These are phyloP conservation scores for Stentor roeselii DNA, from an alignment of 73 alveolate species.

Conservation along the genomic window DNA sequence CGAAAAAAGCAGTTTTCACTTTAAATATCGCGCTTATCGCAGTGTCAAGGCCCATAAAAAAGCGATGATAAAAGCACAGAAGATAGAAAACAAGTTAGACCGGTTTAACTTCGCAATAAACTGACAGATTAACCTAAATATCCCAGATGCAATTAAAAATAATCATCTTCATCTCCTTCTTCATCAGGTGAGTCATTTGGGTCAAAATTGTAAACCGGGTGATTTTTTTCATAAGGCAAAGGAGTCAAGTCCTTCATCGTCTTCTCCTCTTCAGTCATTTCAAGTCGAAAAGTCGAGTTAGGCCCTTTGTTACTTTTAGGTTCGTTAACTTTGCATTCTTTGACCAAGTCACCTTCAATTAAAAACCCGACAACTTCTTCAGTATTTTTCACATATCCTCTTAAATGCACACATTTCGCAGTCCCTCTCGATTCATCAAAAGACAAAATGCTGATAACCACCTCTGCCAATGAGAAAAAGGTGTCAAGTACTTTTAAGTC, in stretches of 20 bases:
- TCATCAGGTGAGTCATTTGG: conserved; percentile 30
- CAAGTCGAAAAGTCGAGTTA: conserved; percentile 16
- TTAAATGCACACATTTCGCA: not conserved
- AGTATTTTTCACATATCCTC: conserved; percentile 34
- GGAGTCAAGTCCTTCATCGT: conserved; percentile 19
- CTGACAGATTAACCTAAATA: too few species aligned
- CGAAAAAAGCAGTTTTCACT: too few species aligned
- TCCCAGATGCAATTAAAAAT: too few species aligned
- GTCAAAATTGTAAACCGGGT: not conserved
- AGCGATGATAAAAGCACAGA: too few species aligned
- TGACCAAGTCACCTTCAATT: not conserved
- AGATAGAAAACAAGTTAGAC: too few species aligned
- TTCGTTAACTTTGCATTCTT: not conserved
- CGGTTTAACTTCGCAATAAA: too few species aligned
- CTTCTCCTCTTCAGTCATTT: conserved; percentile 11
- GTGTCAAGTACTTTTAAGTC: not conserved
- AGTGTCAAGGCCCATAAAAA: too few species aligned
- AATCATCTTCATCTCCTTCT: conserved; percentile 45
- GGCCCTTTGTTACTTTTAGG: not conserved
- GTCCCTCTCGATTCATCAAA: not conserved
- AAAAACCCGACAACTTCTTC: conserved; percentile 29
- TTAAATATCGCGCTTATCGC: too few species aligned
- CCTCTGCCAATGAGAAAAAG: not conserved
- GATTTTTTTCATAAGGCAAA: conserved; percentile 6
- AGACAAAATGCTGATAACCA: not conserved